Conservation (phyloP, 768 basidiomycete genomes). For the Mycena latifolia region DNA sequence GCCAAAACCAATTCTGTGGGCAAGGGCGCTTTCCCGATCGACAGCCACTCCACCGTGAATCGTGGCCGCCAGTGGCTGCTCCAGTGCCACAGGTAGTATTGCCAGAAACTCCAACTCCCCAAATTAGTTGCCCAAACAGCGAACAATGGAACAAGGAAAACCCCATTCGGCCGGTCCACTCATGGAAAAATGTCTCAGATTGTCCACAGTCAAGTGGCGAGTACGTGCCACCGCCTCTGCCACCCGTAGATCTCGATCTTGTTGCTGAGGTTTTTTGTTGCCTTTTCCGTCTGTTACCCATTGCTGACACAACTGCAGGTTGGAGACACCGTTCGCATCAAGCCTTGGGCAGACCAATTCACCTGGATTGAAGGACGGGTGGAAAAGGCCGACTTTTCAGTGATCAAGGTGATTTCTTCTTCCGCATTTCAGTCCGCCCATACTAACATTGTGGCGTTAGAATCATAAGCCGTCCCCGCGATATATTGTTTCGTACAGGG, state of each 20-base stretch:
- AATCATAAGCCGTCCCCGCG: conserved; percentile 5
- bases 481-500: conserved; percentile 18
- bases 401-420: conserved; percentile 4
- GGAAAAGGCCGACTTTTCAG: conserved; percentile 19
- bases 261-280: conserved; percentile 1
- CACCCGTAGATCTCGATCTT: conserved; percentile 5
- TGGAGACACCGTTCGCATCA: conserved; percentile 21
- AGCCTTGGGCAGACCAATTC: conserved; percentile 16
- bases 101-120: conserved; percentile 14
- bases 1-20: too few species aligned
- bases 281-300: too few species aligned
- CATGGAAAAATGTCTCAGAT: conserved; percentile 10
- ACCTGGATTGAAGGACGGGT: conserved; percentile 27
- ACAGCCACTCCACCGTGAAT: neutral
- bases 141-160: neutral
- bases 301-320: conserved; percentile 8
- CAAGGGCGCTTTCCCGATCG: neutral
- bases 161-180: neutral
- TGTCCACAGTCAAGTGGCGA: conserved; percentile 16
- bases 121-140: neutral
- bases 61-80: neutral
- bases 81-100: neutral
- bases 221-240: conserved; percentile 4
- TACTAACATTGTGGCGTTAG: neutral
- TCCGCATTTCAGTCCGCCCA: neutral